A percentile compares a stretch with the other conserved stretches of the same genome.
These are phyloP conservation scores for Nakazawaea pomicola DNA, from an alignment of 805 yeast genomes.

Conservation along the genomic window DNA sequence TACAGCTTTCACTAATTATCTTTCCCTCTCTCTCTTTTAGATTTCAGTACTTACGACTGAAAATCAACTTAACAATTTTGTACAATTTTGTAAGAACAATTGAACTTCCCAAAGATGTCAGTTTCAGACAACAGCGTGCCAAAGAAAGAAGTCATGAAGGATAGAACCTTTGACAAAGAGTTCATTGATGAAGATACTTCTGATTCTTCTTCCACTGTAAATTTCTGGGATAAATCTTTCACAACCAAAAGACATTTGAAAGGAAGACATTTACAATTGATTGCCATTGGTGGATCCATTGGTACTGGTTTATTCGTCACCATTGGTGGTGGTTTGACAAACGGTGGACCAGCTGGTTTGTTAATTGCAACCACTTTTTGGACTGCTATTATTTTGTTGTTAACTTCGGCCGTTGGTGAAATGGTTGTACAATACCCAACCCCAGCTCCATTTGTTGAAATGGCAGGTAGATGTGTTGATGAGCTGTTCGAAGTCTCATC, in stretches of 20 bases:
- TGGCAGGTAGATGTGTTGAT: conserved; percentile 34
- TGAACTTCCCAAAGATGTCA: too few species aligned
- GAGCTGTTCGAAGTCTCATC: conserved; percentile 31
- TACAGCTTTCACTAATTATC: too few species aligned
- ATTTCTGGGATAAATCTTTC: conserved; percentile 9
- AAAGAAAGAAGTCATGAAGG: conserved; percentile 3
- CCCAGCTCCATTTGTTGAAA: conserved; percentile 31
- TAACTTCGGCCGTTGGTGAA: conserved; percentile 31
- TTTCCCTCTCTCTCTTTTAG: too few species aligned
- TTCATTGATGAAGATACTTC: conserved; percentile 3
- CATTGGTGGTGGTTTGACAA: conserved; percentile 28
- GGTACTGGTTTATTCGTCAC: conserved; percentile 35
- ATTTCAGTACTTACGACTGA: too few species aligned
- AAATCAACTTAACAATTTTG: too few species aligned
- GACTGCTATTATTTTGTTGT: conserved; percentile 26
- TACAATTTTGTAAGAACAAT: too few species aligned
- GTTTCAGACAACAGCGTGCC: too few species aligned
- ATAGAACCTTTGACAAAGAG: conserved; percentile 6
- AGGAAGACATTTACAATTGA: conserved; percentile 32
- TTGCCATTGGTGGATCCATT: conserved; percentile 36
- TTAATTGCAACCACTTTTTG: conserved; percentile 28
- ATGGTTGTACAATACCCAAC: conserved; percentile 33
- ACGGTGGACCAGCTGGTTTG: conserved; percentile 32
- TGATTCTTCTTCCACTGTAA: conserved; percentile 3
- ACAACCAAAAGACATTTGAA: conserved; percentile 27